A percentile compares a stretch with the other conserved stretches of the same genome.
Conservation (phyloP, 495 filamentous ascomycete species). For the Terfezia claveryi region DNA sequence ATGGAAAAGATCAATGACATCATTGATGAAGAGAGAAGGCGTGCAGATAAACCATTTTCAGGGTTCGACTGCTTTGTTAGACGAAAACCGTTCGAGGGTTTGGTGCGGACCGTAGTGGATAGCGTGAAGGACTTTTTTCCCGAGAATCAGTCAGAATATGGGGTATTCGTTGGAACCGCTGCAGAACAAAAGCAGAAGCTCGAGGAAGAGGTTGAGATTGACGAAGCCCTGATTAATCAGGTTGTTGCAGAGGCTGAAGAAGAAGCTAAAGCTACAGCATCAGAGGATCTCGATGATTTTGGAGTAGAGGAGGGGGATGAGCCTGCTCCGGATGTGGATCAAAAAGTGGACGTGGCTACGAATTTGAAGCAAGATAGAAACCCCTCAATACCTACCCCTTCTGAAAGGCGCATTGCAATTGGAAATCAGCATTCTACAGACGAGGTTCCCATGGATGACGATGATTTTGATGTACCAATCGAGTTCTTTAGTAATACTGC, state of each 20-base stretch:
- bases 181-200: not conserved
- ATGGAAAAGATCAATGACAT: conserved; percentile 37
- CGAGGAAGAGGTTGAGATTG: conserved; percentile 25
- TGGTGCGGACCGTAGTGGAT: conserved; percentile 52
- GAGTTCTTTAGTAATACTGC: conserved; percentile 10
- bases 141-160: conserved; percentile 27
- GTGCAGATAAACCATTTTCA: conserved; percentile 25
- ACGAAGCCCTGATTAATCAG: conserved; percentile 25
- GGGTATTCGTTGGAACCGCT: not conserved
- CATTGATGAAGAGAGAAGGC: conserved; percentile 36
- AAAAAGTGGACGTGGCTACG: not conserved
- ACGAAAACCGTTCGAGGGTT: conserved; percentile 28
- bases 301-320: conserved; percentile 8
- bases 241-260: conserved; percentile 16
- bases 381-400: too few species aligned
- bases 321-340: not conserved
- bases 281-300: conserved; percentile 8
- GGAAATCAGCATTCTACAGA: not conserved
- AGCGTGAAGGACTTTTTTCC: conserved; percentile 74
- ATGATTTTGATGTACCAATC: conserved; percentile 17
- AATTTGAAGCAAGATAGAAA: too few species aligned
- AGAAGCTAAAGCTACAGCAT: conserved; percentile 9
- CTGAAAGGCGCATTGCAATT: too few species aligned
- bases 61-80: conserved; percentile 44
- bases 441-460: conserved; percentile 3